Conservation (phyloP, 495 filamentous ascomycete species). For the Chaetomidium leptoderma region DNA sequence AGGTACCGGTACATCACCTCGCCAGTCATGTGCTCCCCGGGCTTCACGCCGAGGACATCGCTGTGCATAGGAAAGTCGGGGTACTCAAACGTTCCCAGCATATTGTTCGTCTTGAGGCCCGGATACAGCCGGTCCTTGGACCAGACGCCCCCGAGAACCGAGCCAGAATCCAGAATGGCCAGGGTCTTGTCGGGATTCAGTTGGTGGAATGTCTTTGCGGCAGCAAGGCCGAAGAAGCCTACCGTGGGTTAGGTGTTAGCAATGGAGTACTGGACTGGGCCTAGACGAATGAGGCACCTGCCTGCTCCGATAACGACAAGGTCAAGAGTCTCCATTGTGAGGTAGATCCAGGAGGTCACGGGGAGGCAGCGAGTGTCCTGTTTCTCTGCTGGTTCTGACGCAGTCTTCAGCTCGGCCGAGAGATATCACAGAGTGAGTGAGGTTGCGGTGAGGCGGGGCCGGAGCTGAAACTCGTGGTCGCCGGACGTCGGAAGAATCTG, state of each 20-base stretch:
- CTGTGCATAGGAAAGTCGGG: slow-evolving; percentile 69
- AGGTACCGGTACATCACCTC: slow-evolving; percentile 63
- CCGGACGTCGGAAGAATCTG: no score
- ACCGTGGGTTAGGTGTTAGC: background rate
- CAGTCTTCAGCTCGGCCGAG: background rate
- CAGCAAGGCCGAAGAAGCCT: slow-evolving; percentile 43
- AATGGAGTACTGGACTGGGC: background rate
- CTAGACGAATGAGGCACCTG: slow-evolving; percentile 21
- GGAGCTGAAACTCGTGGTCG: no score
- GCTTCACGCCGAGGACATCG: slow-evolving; percentile 54
- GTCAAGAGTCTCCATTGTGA: slow-evolving; percentile 40
- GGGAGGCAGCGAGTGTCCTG: background rate
- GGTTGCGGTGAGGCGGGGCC: no score
- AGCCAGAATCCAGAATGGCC: slow-evolving; percentile 37
- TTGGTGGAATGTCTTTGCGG: slow-evolving; percentile 41
- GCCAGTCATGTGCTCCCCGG: slow-evolving; percentile 66
- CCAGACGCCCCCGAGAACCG: slow-evolving; percentile 66
- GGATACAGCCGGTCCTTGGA: slow-evolving; percentile 59
- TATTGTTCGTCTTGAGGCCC: slow-evolving; percentile 58
- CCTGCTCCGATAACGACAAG: slow-evolving; percentile 46
- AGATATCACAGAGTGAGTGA: background rate
- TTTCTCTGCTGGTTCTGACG: background rate
- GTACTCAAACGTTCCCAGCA: slow-evolving; percentile 64
- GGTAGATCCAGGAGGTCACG: background rate
- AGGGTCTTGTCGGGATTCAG: slow-evolving; percentile 38